phyloP scores from a whole-genome alignment of 495 filamentous ascomycete species.

The Usnea hakonensis region DNA sequence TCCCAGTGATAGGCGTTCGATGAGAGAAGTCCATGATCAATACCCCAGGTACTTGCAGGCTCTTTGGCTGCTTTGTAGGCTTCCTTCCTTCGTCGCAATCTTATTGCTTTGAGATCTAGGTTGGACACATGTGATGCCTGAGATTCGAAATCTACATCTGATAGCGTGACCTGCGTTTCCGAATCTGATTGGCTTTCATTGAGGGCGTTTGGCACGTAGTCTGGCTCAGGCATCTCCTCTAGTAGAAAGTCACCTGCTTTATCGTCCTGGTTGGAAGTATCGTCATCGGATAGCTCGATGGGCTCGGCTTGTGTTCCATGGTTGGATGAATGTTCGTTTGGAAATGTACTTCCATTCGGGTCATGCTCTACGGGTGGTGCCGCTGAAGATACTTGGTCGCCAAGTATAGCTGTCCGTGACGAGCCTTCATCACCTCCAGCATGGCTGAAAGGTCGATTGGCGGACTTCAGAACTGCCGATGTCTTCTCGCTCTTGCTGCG shows the following conservation, averaged over 20 bases:
- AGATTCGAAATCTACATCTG: constrained; percentile 24
- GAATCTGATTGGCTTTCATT: background rate
- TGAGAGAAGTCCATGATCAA: constrained; percentile 38
- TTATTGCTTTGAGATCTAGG: background rate
- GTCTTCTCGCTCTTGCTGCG: background rate
- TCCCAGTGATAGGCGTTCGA: constrained; percentile 41
- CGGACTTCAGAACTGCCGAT: background rate
- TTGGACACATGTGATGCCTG: constrained; percentile 5
- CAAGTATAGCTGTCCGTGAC: background rate
- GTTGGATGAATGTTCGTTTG: background rate
- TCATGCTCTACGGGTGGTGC: background rate
- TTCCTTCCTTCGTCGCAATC: constrained; percentile 19
- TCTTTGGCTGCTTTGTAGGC: constrained; percentile 38
- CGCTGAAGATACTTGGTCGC: background rate
- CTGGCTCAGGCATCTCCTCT: constrained; percentile 7
- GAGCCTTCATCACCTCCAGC: background rate
- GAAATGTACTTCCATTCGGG: background rate
- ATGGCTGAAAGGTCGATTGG: background rate
- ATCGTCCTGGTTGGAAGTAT: background rate
- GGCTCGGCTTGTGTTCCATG: constrained; percentile 6
- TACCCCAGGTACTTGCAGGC: constrained; percentile 37
- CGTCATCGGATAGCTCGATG: constrained; percentile 12
- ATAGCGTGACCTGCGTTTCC: constrained; percentile 19
- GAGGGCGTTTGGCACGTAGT: background rate
- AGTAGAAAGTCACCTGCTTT: background rate